Base-by-base conservation (phyloP, 768 basidiomycete species). In the Termitomyces sp. region DNA sequence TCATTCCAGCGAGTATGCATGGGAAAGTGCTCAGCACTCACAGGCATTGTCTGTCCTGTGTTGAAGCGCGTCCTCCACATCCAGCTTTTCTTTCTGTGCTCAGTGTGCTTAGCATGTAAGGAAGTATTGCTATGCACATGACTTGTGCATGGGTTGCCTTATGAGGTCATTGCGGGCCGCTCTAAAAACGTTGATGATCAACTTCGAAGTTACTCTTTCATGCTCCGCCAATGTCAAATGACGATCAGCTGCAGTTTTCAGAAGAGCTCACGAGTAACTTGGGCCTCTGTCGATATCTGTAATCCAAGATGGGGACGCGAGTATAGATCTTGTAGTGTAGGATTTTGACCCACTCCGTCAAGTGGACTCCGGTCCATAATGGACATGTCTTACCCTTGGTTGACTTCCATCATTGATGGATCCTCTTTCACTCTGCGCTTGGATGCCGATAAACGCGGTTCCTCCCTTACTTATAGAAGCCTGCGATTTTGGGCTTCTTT, bases 371-470 rank as follows among this genome's bases (percentile, higher is more conserved):
- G 55, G 58, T 56, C 42, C 22, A 37, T 34, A 36, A 27, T 27
- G 12, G 27, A 13, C 42, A 50, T 58, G 61, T 34, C 41, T 54
- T 18, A 51, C 39, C 33, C 15, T 41, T 6, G 36, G 20, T 36
- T 30, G 36, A 56, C 44, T 46, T 57, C 36, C 52, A 58, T 59
- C 52, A 57, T 18, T 61, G 54, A 55, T 55, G 45, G 42, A 20
- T 31, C 18, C 11, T 31, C 11, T 48, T 45, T 36, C 62, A 59
- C 61, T 59, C 61, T 57, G 55, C 20, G 53, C 41, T 41, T 52
- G n/a, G 33, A 48, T 51, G 36, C 60, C 62, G 59, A 36, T n/a
- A 44, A 49, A 31, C 37, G 20, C 60, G 59, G 57, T 56, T 39
- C 24, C 37, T 27, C 31, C 44, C 18, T 20, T 63, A 50, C 42